phyloP scores from a whole-genome alignment of 2,329 filamentous ascomycete species.

The Scytalidium sp. region DNA sequence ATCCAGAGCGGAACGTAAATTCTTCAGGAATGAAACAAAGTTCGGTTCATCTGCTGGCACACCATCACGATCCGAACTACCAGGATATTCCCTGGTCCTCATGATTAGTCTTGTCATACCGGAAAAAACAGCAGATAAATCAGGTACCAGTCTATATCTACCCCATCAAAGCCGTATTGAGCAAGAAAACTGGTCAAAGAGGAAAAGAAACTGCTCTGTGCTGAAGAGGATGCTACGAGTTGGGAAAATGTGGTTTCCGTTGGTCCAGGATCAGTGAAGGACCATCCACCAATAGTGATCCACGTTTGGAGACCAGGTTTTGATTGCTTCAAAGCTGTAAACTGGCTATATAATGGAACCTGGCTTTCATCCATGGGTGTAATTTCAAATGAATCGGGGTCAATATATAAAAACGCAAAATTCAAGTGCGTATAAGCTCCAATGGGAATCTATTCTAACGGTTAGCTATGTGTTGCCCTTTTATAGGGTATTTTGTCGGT shows the following conservation, averaged over 20 bases:
- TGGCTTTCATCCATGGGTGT: constrained; percentile 22
- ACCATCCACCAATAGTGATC: constrained; percentile 37
- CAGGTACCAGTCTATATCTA: constrained; percentile 47
- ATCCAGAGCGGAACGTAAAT: constrained; percentile 14
- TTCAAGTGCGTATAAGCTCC: constrained; percentile 30
- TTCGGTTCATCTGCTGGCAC: constrained; percentile 33
- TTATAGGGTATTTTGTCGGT: neutral
- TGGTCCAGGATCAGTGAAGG: constrained; percentile 25
- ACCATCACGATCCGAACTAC: constrained; percentile 31
- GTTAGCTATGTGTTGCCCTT: too few species aligned
- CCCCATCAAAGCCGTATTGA: constrained; percentile 36
- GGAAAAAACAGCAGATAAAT: too few species aligned
- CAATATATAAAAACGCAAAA: constrained; percentile 40
- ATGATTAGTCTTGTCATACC: neutral
- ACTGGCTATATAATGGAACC: constrained; percentile 15
- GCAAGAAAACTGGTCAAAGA: constrained; percentile 31
- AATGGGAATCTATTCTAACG: constrained; percentile 19
- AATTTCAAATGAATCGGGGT: constrained; percentile 29
- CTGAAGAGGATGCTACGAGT: constrained; percentile 20
- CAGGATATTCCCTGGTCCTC: constrained; percentile 34
- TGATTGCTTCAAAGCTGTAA: constrained; percentile 30
- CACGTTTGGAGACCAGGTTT: constrained; percentile 27
- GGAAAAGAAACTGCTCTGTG: constrained; percentile 34
- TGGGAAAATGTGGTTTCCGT: constrained; percentile 28
- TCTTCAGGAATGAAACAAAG: constrained; percentile 25